Evolutionary conservation across 2,329 filamentous ascomycete genomes (phyloP).

Genomic region (Periconia sp.): DNA sequence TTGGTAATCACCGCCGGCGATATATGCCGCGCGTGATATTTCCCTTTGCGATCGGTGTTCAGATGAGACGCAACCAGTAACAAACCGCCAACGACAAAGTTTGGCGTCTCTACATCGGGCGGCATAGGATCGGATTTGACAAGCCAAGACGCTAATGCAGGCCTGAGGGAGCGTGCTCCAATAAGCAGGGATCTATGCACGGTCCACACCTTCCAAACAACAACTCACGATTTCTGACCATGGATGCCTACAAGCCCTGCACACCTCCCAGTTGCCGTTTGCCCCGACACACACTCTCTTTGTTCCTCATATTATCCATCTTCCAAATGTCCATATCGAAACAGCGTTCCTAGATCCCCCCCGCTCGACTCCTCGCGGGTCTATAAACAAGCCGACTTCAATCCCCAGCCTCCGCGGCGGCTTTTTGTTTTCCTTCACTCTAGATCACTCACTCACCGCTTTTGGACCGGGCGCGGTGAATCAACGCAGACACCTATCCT

Average conservation of each 20-base stretch:
- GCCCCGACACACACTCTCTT: background rate
- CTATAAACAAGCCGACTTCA: background rate
- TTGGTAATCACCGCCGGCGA: too few species aligned
- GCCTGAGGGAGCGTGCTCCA: too few species aligned
- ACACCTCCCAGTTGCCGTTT: background rate
- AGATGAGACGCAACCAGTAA: too few species aligned
- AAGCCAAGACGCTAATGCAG: background rate
- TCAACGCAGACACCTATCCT: constrained; percentile 1
- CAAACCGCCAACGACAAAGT: background rate
- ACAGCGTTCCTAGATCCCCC: background rate
- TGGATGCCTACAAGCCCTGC: background rate
- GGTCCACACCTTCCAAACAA: background rate
- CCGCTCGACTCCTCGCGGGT: background rate
- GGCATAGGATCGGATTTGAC: background rate
- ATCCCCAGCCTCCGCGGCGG: background rate
- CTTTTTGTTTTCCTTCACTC: background rate
- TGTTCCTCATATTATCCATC: background rate
- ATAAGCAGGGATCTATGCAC: background rate
- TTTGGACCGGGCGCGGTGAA: constrained; percentile 6
- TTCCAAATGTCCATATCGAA: background rate
- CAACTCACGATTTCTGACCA: constrained; percentile 7
- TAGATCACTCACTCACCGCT: constrained; percentile 3
- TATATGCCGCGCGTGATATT: too few species aligned
- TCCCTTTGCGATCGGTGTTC: too few species aligned
- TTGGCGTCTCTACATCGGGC: background rate